Conservation (phyloP, 1,284 basidiomycete species). For the Megacollybia platyphylla region DNA sequence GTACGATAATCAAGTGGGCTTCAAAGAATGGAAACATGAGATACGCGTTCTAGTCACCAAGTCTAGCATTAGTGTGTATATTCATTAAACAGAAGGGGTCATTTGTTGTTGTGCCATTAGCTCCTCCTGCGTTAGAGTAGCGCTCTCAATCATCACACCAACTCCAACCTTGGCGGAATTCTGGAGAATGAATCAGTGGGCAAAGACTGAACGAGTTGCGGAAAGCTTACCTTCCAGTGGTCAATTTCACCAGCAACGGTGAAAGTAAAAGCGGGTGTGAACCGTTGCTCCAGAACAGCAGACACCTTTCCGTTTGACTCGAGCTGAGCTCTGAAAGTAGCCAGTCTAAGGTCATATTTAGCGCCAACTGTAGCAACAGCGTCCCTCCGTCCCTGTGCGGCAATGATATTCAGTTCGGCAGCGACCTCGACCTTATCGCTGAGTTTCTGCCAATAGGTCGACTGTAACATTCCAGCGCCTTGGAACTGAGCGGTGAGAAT, state of each 20-base stretch:
- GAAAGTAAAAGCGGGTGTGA: constrained; percentile 93
- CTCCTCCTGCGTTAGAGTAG: constrained; percentile 65
- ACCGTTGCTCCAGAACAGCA: constrained; percentile 89
- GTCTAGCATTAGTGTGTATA: constrained; percentile 15
- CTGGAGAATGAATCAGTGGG: constrained; percentile 23
- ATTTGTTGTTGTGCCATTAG: constrained; percentile 32
- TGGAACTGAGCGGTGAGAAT: constrained; percentile 91
- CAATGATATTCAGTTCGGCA: constrained; percentile 81
- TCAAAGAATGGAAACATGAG: not conserved
- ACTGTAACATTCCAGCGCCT: constrained; percentile 76
- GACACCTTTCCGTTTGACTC: constrained; percentile 92
- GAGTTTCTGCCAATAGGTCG: constrained; percentile 95
- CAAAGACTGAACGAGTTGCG: constrained; percentile 1
- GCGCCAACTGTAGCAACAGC: constrained; percentile 89
- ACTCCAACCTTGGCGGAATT: constrained; percentile 90
- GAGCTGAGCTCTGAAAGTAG: constrained; percentile 86
- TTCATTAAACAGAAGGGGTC: constrained; percentile 38
- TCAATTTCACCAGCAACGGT: constrained; percentile 95
- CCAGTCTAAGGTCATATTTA: constrained; percentile 92
- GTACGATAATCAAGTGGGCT: not conserved
- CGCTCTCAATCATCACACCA: constrained; percentile 92
- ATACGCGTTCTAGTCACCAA: not conserved
- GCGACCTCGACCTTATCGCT: constrained; percentile 98
- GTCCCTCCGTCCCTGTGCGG: constrained; percentile 72
- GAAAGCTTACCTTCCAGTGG: constrained; percentile 76